These are phyloP conservation scores for Metarhizium guizhouense DNA, from an alignment of 2,329 filamentous ascomycete species.

Conservation along the genomic window DNA sequence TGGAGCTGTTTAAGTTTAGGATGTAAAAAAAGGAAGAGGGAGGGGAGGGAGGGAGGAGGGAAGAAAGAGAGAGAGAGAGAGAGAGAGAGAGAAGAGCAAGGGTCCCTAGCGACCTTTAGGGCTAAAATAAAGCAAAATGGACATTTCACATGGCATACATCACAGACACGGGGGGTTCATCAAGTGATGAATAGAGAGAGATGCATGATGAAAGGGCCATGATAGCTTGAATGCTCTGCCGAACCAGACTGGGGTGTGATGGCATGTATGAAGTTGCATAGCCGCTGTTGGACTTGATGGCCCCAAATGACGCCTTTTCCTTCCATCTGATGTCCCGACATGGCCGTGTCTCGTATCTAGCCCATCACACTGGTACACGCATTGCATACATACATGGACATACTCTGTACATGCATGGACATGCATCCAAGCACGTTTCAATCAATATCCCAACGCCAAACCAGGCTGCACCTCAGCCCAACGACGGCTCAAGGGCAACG, in stretches of 20 bases:
- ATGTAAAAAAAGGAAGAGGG: constrained; percentile 20
- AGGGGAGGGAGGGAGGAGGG: background rate
- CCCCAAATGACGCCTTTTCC: background rate
- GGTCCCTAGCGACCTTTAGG: background rate
- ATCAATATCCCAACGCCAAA: background rate
- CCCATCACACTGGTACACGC: background rate
- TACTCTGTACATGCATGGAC: background rate
- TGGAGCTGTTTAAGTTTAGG: constrained; percentile 56
- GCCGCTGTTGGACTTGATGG: too few relatives aligned
- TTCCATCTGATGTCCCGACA: background rate
- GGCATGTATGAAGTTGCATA: background rate
- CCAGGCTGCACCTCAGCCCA: background rate
- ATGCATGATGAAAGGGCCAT: too few relatives aligned
- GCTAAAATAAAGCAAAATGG: background rate
- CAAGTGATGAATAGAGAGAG: background rate
- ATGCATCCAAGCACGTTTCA: background rate
- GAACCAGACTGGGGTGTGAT: too few relatives aligned
- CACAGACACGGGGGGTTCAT: background rate
- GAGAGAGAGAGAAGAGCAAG: background rate
- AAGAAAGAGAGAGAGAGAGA: background rate
- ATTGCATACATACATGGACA: background rate
- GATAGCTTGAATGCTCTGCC: too few relatives aligned
- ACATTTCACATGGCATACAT: background rate
- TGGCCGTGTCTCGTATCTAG: background rate
- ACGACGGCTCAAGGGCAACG: background rate